Base-by-base conservation (phyloP, 1,284 basidiomycete species). In the Cryptococcus wingfieldii region DNA sequence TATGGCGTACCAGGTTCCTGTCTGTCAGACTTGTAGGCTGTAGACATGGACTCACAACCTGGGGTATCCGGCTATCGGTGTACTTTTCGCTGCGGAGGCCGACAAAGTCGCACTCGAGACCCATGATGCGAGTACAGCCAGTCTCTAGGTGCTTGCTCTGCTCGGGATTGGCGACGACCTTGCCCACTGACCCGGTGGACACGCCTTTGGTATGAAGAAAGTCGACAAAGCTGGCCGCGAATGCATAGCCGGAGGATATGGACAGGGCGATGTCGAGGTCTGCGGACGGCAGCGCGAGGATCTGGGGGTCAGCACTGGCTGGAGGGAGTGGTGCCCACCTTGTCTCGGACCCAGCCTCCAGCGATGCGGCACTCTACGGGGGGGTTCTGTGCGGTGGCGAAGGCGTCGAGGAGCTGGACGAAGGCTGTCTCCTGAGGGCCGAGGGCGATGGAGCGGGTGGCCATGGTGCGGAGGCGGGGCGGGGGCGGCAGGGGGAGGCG, bases 71-170 rank as follows among this genome's bases (percentile, higher is more conserved):
- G 72, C 88, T 94, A 39, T 84, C 82, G 0, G 90, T 85, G 76
- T 98, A 98, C 63, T 89, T 91, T 75, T 98, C 96, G 60, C 86
- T 90, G 56, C 96, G 80, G 47, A 98, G 79, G 70, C 98, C 98
- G 12, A 98, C 96, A 67, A 98, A 88, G 75, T 99, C 96, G 51
- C 98, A 80, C 56, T 93, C 90, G 47, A 90, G 79, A 3, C 84
- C 93, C 49, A 92, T 80, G 27, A 98, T 80, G 34, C 83, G 84
- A 34, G 92, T 88, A n/a, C 88, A 88, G 0, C 93, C 95, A 0
- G 96, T 98, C 77, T 98, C 95, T 38, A 99, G 82, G 77, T 98
- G 96, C 75, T 99, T 99, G 54, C 90, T 95, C 78, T 98, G 96
- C 47, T 95, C 91, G 0, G 96, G 95, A 68, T 98, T 98, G 59